Evolutionary conservation across 441 rosid species (phyloP).

Genomic region (Jatropha multifida): DNA sequence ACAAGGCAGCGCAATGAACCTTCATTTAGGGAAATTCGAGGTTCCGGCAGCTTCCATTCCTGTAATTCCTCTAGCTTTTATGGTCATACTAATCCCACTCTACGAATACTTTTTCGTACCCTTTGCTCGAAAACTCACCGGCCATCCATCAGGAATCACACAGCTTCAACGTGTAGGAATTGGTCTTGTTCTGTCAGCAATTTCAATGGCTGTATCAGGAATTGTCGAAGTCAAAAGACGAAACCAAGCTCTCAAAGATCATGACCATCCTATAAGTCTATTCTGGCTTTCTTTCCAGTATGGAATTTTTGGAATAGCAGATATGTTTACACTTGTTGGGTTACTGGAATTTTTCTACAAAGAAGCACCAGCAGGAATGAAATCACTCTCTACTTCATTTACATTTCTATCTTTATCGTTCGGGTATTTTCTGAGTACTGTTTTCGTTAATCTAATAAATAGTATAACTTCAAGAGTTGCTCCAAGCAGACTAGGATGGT

Average conservation of each 20-base stretch:
- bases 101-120: slow-evolving; percentile 44
- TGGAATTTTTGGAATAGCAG: slow-evolving; percentile 48
- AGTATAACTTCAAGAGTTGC: slow-evolving; percentile 27
- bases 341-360: slow-evolving; percentile 47
- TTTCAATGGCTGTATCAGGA: slow-evolving; percentile 46
- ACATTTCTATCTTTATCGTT: slow-evolving; percentile 37
- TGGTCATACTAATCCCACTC: slow-evolving; percentile 38
- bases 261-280: slow-evolving; percentile 23
- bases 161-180: slow-evolving; percentile 50
- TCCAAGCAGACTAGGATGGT: slow-evolving; percentile 43
- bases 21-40: slow-evolving; percentile 18
- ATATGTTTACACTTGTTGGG: slow-evolving; percentile 50
- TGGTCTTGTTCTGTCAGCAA: slow-evolving; percentile 42
- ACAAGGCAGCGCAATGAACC: slow-evolving; percentile 41
- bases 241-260: slow-evolving; percentile 13
- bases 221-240: slow-evolving; percentile 45
- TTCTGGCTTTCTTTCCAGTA: slow-evolving; percentile 51
- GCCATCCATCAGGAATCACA: slow-evolving; percentile 42
- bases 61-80: slow-evolving; percentile 40
- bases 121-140: slow-evolving; percentile 39
- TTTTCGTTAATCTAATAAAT: slow-evolving; percentile 38
- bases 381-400: slow-evolving; percentile 45
- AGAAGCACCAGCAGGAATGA: slow-evolving; percentile 49
- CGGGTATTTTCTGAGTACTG: slow-evolving; percentile 44
- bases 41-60: slow-evolving; percentile 46